phyloP scores from a whole-genome alignment of 2,329 filamentous ascomycete genomes.

The Pyrenophora graminea region DNA sequence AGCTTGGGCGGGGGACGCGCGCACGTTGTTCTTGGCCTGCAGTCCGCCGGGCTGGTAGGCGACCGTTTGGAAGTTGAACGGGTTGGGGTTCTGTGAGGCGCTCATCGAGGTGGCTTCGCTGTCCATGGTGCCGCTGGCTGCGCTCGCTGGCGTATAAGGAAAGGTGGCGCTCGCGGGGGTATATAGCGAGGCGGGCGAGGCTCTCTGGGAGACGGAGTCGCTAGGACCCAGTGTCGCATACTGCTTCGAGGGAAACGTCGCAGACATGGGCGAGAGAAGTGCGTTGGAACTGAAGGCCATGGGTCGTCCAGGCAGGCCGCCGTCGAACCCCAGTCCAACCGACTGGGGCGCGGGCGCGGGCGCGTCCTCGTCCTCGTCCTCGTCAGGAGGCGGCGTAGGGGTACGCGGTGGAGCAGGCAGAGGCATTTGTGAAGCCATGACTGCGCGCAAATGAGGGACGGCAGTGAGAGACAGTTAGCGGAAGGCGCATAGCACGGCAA shows the following conservation, averaged over 20 bases:
- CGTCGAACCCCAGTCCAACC: constrained; percentile 42
- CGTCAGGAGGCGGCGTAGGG: constrained; percentile 65
- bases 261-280: constrained; percentile 47
- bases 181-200: constrained; percentile 38
- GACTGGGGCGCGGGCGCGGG: constrained; percentile 1
- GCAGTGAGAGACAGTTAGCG: constrained; percentile 24
- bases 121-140: constrained; percentile 34
- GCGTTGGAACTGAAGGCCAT: constrained; percentile 39
- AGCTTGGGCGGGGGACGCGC: neutral
- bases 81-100: constrained; percentile 57
- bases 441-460: constrained; percentile 26
- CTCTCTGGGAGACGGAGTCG: constrained; percentile 42
- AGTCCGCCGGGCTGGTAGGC: constrained; percentile 59
- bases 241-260: constrained; percentile 43
- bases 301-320: constrained; percentile 30
- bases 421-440: constrained; percentile 64
- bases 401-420: constrained; percentile 65
- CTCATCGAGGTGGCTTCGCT: constrained; percentile 36
- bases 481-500: constrained; percentile 17
- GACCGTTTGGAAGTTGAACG: constrained; percentile 90
- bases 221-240: constrained; percentile 42
- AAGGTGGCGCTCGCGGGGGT: constrained; percentile 43
- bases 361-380: constrained; percentile 44
- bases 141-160: constrained; percentile 38
- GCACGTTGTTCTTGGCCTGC: constrained; percentile 68